Base-by-base conservation (phyloP, 768 basidiomycete genomes). In the Rhodotorula diobovata region DNA sequence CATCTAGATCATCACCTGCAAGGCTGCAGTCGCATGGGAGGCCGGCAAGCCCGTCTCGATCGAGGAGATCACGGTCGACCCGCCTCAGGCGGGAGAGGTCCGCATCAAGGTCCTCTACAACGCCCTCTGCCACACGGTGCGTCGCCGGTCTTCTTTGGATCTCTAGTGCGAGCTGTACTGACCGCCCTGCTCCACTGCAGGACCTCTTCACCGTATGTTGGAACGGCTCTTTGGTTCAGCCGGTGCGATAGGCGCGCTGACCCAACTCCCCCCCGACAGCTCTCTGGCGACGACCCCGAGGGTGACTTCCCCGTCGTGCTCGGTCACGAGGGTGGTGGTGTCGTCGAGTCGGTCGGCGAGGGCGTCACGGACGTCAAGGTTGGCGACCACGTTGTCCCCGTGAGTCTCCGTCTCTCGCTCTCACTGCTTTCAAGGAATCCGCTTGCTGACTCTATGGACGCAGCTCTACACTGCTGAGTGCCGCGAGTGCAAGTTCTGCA, bases 401-500 rank as follows among this genome's bases (percentile, higher is more conserved):
- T 99, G 63, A 93, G 76, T 39, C 9, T 34, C 9, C 28, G 7
- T 21, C 4, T 10, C 18, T 1, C 23, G 8, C 35, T 2, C 30
- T 21, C 10, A 0, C 43, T n/a, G 3, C n/a, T 34, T 32, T 6
- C 28, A 18, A 15, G n/a, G n/a, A n/a, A n/a, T n/a, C 6, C 12
- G 5, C 15, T 1, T 12, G 0, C 11, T 14, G 6, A 30, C 37
- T 9, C 37, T 11, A 21, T 0, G n/a, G 4, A 15, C 34, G 18
- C 59, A 77, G 77, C 77, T 79, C 45, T 79, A 74, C 71, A 72
- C 69, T 64, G 79, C 73, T 89, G 93, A 96, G 81, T 96, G 93
- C 79, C 86, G 86, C 48, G 89, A 99, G 82, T 99, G 96, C 84
- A 98, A 97, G 81, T 98, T 98, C 84, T 99, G 96, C 85, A 95